Evolutionary conservation across 345 rosid species (phyloP).

Genomic region (Stellera chamaejasme): DNA sequence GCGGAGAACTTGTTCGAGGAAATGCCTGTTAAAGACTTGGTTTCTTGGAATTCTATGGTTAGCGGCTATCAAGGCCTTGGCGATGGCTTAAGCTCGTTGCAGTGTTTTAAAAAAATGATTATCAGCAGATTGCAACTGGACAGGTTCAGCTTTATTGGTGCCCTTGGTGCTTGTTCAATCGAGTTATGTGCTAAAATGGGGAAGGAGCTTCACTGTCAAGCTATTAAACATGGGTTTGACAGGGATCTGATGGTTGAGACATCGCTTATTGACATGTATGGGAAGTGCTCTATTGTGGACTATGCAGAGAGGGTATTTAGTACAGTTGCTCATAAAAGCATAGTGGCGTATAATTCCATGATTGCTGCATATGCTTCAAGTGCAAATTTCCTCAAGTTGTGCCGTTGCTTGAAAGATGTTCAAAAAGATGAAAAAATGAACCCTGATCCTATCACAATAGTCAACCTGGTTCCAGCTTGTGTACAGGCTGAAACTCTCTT

Average conservation of each 20-base stretch:
- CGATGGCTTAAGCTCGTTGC: slow-evolving; percentile 36
- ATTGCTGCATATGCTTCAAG: slow-evolving; percentile 46
- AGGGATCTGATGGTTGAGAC: slow-evolving; percentile 51
- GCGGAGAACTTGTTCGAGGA: slow-evolving; percentile 59
- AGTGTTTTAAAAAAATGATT: slow-evolving; percentile 38
- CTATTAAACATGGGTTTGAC: slow-evolving; percentile 36
- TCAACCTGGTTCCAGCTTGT: slow-evolving; percentile 66
- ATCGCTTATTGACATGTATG: slow-evolving; percentile 58
- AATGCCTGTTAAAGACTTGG: slow-evolving; percentile 59
- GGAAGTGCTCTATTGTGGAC: slow-evolving; percentile 42
- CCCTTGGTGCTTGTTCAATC: slow-evolving; percentile 46
- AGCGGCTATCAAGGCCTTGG: slow-evolving; percentile 51
- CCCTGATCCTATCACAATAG: slow-evolving; percentile 54
- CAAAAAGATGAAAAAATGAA: slow-evolving; percentile 29
- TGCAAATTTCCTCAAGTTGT: slow-evolving; percentile 28
- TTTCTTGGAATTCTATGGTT: slow-evolving; percentile 81
- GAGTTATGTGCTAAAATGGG: slow-evolving; percentile 30
- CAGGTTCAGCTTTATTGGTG: slow-evolving; percentile 43
- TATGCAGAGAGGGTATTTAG: slow-evolving; percentile 54
- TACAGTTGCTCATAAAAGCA: slow-evolving; percentile 28
- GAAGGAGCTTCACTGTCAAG: slow-evolving; percentile 69
- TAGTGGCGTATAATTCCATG: slow-evolving; percentile 75
- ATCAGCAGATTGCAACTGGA: slow-evolving; percentile 33
- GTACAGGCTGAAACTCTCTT: slow-evolving; percentile 25
- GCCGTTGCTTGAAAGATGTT: slow-evolving; percentile 46